These are phyloP conservation scores for Spiraea crenata DNA, from an alignment of 331 rosid genomes.

Conservation along the genomic window DNA sequence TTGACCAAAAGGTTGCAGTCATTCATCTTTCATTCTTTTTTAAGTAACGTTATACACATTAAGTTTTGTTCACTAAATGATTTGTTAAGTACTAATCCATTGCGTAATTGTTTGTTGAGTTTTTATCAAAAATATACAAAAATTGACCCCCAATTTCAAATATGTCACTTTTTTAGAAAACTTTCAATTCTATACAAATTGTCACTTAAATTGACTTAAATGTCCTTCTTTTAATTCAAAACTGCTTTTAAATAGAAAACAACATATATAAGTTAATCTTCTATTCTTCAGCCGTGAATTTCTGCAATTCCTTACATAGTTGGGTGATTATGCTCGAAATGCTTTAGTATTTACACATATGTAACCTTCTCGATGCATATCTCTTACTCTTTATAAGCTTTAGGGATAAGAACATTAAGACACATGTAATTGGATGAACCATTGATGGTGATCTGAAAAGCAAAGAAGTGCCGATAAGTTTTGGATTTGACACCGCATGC, in stretches of 20 bases:
- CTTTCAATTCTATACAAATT: too few species aligned
- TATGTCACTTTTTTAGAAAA: too few species aligned
- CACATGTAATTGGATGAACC: conserved; percentile 29
- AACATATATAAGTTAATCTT: background rate
- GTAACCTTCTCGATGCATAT: background rate
- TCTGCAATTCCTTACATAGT: background rate
- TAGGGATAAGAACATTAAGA: conserved; percentile 20
- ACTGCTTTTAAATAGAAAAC: too few species aligned
- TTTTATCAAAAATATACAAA: too few species aligned
- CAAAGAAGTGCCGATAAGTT: conserved; percentile 29
- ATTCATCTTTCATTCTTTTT: background rate
- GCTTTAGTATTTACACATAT: background rate
- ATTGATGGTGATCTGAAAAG: conserved; percentile 30
- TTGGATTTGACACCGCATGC: conserved; percentile 32
- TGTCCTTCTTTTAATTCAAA: too few species aligned
- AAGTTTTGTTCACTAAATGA: too few species aligned
- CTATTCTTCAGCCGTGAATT: background rate
- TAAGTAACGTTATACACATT: background rate
- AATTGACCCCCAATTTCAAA: too few species aligned
- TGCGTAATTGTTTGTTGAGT: too few species aligned
- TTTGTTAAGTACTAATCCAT: too few species aligned
- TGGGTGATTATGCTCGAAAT: background rate
- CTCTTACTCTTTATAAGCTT: background rate
- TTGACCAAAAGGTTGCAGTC: too few species aligned
- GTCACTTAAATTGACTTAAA: too few species aligned